A percentile compares a stretch with the other conserved stretches of the same genome.
Conservation (phyloP, 2,329 filamentous ascomycete species). For the Myotisia sp. region DNA sequence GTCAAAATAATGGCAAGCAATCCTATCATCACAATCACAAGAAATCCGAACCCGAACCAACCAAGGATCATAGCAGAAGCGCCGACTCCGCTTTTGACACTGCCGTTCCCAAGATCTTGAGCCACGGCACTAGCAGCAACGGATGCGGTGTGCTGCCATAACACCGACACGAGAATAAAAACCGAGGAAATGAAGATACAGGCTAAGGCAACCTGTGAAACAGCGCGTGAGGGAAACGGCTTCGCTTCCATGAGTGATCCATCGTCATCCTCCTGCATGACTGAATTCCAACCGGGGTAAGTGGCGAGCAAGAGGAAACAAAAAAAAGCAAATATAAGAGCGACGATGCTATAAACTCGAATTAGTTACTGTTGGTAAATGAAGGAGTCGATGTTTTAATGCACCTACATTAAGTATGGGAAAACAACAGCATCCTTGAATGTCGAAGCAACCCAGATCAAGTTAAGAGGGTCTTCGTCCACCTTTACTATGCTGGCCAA, state of each 20-base stretch:
- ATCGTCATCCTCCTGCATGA: conserved; percentile 49
- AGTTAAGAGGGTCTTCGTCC: conserved; percentile 87
- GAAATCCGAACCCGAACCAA: conserved; percentile 87
- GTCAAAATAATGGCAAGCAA: conserved; percentile 92
- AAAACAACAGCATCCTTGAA: conserved; percentile 99
- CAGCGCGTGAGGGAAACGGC: conserved; percentile 80
- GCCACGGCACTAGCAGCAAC: conserved; percentile 89
- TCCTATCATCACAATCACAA: conserved; percentile 92
- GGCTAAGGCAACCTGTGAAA: conserved; percentile 82
- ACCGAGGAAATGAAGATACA: conserved; percentile 66
- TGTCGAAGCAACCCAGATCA: conserved; percentile 91
- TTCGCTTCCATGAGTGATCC: conserved; percentile 84
- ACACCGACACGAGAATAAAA: conserved; percentile 50
- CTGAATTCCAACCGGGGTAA: conserved; percentile 95
- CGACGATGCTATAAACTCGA: conserved; percentile 58
- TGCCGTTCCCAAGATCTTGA: conserved; percentile 82
- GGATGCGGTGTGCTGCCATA: conserved; percentile 69
- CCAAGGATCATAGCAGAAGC: conserved; percentile 91
- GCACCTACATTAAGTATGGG: conserved; percentile 79
- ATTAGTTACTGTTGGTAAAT: neutral
- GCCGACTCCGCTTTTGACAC: conserved; percentile 75
- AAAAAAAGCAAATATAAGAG: conserved; percentile 91
- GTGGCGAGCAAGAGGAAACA: conserved; percentile 90
- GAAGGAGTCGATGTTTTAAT: neutral
- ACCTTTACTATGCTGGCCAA: conserved; percentile 77